Base-by-base conservation (phyloP, 441 rosid genomes). In the Daphne laureola region DNA sequence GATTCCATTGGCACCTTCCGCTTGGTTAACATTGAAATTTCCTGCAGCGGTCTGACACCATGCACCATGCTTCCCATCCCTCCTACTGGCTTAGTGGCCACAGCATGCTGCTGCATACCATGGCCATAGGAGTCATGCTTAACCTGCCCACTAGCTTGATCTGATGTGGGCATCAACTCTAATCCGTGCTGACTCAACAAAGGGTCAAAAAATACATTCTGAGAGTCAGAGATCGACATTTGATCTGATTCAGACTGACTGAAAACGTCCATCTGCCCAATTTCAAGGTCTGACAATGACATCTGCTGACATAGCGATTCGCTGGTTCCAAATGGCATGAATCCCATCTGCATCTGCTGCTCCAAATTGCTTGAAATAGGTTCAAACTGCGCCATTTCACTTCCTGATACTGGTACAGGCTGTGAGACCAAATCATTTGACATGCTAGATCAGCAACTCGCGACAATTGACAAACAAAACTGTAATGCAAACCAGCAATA, bases 1-100 rank as follows among this genome's bases (percentile, higher is more conserved):
- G 78, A 43, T 17, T 82, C 90, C 64, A 67, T 68, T 13, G 78
- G 74, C 35, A 81, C 72, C 68, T 83, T 89, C 9, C 92, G 76
- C 78, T 89, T 88, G 40, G 42, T 72, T 61, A 48, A 43, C 43
- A 52, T 17, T 11, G 84, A 58, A 2, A 71, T 51, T 63, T 78
- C 88, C 73, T 76, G 78, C 13, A 71, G 57, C 41, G 62, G 73
- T 41, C 53, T 63, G 66, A 58, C 65, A 54, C 69, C 73, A 14
- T 70, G 47, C 71, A 67, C 58, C 5, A 67, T 53, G 17, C 35
- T 51, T 65, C 49, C 73, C 59, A 64, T 49, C 62, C 35, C 68
- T 46, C 72, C 76, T 9, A 43, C 40, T 25, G 68, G 67, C 63
- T 59, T 67, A 49, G 45, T 50, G n/a, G 74, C 65, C n/a, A 64